Evolutionary conservation across 257 asterid species (phyloP).

Genomic region (Petunia secreta): DNA sequence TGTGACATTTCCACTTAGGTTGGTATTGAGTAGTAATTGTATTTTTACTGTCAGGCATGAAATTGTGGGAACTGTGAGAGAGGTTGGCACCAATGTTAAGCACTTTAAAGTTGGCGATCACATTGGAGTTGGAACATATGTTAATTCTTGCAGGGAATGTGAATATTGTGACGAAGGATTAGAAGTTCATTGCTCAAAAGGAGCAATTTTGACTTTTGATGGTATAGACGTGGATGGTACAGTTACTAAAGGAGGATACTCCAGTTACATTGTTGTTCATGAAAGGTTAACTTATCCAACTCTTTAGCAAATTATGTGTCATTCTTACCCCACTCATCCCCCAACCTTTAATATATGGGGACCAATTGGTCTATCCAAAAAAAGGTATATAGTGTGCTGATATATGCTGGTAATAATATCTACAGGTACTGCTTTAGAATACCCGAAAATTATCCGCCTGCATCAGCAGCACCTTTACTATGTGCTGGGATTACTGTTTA

Average conservation of each 20-base stretch:
- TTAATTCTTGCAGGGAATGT: slow-evolving; percentile 88
- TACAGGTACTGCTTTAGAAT: slow-evolving; percentile 77
- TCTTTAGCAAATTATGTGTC: neutral
- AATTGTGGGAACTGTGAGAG: slow-evolving; percentile 71
- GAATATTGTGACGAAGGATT: slow-evolving; percentile 60
- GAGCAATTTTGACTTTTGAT: slow-evolving; percentile 64
- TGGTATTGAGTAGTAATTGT: neutral
- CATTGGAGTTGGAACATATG: slow-evolving; percentile 92
- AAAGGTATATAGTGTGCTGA: neutral
- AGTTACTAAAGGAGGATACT: slow-evolving; percentile 93
- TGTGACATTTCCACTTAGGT: neutral
- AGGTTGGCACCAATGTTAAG: slow-evolving; percentile 64
- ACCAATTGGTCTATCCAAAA: neutral
- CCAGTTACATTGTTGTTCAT: slow-evolving; percentile 68
- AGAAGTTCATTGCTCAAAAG: slow-evolving; percentile 76
- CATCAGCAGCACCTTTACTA: slow-evolving; percentile 81
- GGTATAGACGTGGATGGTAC: slow-evolving; percentile 78
- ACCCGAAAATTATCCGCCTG: slow-evolving; percentile 72
- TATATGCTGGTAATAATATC: neutral
- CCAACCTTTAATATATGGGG: neutral
- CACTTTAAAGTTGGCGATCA: slow-evolving; percentile 73
- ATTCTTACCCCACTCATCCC: neutral
- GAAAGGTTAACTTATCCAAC: slow-evolving; percentile 51
- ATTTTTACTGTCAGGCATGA: slow-evolving; percentile 63
- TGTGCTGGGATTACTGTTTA: slow-evolving; percentile 97